Evolutionary conservation across 108 stramenopile genomes (phyloP).

Genomic region (Chaetoceros muelleri): DNA sequence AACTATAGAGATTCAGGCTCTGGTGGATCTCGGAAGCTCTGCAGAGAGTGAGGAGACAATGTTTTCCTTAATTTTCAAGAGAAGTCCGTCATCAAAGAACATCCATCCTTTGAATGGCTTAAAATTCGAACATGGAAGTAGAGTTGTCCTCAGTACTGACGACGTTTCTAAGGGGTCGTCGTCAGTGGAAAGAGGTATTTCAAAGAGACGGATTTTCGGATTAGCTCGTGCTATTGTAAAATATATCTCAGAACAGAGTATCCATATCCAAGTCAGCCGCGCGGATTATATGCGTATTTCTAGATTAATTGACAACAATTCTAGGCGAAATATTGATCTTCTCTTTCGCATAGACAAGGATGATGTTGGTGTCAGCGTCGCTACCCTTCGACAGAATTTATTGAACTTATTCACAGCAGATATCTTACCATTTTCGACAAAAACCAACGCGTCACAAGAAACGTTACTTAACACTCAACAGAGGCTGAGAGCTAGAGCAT

Average conservation of each 20-base stretch:
- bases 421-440: slow-evolving; percentile 24
- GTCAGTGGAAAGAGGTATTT: too few species aligned
- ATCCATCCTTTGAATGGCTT: slow-evolving; percentile 18
- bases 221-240: background rate
- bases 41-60: slow-evolving; percentile 13
- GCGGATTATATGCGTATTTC: background rate
- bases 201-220: slow-evolving; percentile 20
- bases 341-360: slow-evolving; percentile 71
- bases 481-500: slow-evolving; percentile 4
- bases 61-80: slow-evolving; percentile 22
- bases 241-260: background rate
- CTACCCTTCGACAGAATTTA: slow-evolving; percentile 72
- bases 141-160: slow-evolving; percentile 69
- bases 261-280: background rate
- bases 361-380: slow-evolving; percentile 34
- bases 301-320: background rate
- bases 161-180: slow-evolving; percentile 26
- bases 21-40: too few species aligned
- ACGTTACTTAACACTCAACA: background rate
- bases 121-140: slow-evolving; percentile 30
- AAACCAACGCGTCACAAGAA: background rate
- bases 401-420: slow-evolving; percentile 40
- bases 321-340: background rate
- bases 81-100: slow-evolving; percentile 10
- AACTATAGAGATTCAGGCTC: slow-evolving; percentile 25